Evolutionary conservation across 202 grass and related monocot species (phyloP), one percentile per base, ranked within the genome.

Genomic region (Panicum hallii): DNA sequence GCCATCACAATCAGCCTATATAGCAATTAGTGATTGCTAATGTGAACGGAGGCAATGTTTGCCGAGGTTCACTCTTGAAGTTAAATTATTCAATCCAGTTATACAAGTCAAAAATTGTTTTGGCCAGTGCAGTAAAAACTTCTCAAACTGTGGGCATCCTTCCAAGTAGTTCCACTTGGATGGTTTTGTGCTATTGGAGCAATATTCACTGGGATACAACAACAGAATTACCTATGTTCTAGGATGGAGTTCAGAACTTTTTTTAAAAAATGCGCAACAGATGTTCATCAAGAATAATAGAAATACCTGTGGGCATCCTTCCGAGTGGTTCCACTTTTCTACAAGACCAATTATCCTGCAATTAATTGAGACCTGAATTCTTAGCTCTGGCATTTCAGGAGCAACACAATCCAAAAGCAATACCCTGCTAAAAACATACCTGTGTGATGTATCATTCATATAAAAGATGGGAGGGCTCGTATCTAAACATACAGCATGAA

Each of bases 401-500:
- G 4, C 48, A 63, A 83, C n/a, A 65, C 12, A 82, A 83, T 44
- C 12, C 6, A 9, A 54, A 70, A 83, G 66, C 17, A 36, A 74
- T 40, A 47, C 15, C 62, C 22, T 48, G 43, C 1, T 56, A 71
- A 73, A 63, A 57, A 40, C 45, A 7, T 92, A 87, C 97, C 97
- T 91, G 91, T 97, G 93, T 78, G 97, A 99, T 44, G 93, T 96
- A 78, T 99, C 97, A 82, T 99, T 99, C 97, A 99, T 99, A 72
- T 99, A 96, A 86, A 96, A 96, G 73, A 99, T 99, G 38, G 93
- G 97, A 8, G 93, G 97, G 48, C 86, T 96, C 6, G 97, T 96
- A 61, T 96, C 91, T 87, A 99, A 88, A 87, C 97, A 99, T 86
- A 99, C 88, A 64, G 91, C 97, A 92, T 99, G 97, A 58, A 99